A percentile compares a stretch with the other conserved stretches of the same genome.
Evolutionary conservation across 768 basidiomycete species (phyloP).

Genomic region (Pulveroboletus ravenelii): DNA sequence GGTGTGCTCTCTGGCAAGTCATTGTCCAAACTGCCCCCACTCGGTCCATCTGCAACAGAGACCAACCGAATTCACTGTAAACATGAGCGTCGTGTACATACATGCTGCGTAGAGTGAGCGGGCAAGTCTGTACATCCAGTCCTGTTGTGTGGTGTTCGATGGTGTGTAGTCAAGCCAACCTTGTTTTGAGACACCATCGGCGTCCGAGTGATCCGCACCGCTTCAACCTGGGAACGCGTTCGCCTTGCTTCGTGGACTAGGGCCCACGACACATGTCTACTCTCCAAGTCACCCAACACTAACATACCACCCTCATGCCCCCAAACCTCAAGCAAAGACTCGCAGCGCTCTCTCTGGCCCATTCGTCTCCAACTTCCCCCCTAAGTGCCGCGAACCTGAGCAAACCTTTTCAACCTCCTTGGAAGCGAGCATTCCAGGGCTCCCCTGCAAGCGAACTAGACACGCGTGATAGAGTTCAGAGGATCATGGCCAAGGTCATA

Average conservation of each 20-base stretch:
- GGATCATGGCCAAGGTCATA: conserved; percentile 66
- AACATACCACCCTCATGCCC: conserved; percentile 12
- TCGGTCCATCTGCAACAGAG: too few relatives aligned
- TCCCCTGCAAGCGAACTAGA: conserved; percentile 23
- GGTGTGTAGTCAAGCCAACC: too few relatives aligned
- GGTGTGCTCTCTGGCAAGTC: too few relatives aligned
- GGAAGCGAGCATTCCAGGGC: conserved; percentile 40
- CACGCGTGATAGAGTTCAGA: conserved; percentile 47
- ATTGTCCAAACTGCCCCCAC: too few relatives aligned
- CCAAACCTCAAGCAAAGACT: conserved; percentile 63
- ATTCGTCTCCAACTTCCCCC: conserved; percentile 44
- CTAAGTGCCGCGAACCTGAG: conserved; percentile 18
- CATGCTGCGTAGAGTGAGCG: too few relatives aligned
- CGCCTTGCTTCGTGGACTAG: conserved; percentile 1
- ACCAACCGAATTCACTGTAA: too few relatives aligned
- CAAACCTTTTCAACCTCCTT: conserved; percentile 49
- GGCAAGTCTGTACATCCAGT: too few relatives aligned
- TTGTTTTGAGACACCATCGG: too few relatives aligned
- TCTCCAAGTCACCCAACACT: neutral
- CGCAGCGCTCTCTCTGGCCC: conserved; percentile 53
- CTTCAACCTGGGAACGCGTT: too few relatives aligned
- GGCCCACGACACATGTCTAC: conserved; percentile 13
- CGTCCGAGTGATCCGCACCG: too few relatives aligned
- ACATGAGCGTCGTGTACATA: too few relatives aligned
- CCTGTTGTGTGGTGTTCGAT: too few relatives aligned